Percentiles rank a stretch among this genome's conserved stretches.
phyloP scores from a whole-genome alignment of 345 rosid genomes.

The Abelmoschus esculentus region DNA sequence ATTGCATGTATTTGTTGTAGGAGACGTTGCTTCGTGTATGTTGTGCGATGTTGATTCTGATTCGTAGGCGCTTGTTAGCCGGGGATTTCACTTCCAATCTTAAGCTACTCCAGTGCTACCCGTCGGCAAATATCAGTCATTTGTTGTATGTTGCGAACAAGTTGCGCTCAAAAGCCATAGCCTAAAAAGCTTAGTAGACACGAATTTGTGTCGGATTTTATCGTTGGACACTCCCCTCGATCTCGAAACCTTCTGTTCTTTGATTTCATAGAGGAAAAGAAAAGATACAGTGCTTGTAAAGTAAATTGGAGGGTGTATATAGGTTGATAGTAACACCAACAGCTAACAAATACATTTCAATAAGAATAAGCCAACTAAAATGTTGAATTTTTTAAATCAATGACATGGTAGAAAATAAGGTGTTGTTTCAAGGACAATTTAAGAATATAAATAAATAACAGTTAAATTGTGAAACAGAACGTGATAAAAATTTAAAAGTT shows the following conservation, averaged over 20 bases:
- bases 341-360: no score
- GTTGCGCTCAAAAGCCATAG: slow-evolving; percentile 38
- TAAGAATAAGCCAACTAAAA: no score
- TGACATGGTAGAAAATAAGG: no score
- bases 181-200: slow-evolving; percentile 14
- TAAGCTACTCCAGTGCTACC: slow-evolving; percentile 58
- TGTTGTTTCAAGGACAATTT: no score
- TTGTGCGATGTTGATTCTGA: slow-evolving; percentile 88
- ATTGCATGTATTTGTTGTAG: no score
- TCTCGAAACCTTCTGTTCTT: not conserved
- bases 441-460: no score
- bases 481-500: no score
- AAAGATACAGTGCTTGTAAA: slow-evolving; percentile 5
- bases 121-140: slow-evolving; percentile 64
- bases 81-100: slow-evolving; percentile 28
- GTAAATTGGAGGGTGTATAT: slow-evolving; percentile 10
- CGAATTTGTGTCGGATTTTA: not conserved
- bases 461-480: no score
- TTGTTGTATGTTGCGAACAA: slow-evolving; percentile 88
- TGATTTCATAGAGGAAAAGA: not conserved
- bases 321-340: no score
- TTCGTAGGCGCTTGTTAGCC: slow-evolving; percentile 21
- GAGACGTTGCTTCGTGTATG: slow-evolving; percentile 18
- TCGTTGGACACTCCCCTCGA: no score
- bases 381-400: no score